A percentile compares a stretch with the other conserved stretches of the same genome.
Evolutionary conservation across 1,284 basidiomycete species (phyloP).

Genomic region (Sparassis latifolia): DNA sequence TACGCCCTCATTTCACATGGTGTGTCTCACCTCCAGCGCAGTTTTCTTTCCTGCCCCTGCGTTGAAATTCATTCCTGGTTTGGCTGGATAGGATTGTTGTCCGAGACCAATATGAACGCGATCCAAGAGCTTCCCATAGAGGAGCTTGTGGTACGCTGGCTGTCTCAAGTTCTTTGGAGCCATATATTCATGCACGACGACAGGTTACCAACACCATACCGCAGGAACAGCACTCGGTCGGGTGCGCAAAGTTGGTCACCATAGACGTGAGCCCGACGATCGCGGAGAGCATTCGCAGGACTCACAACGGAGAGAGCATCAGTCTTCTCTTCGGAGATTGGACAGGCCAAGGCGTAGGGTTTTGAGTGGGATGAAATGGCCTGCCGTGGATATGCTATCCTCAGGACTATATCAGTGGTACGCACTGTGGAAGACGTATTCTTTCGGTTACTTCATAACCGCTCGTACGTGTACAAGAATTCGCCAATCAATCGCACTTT

Average conservation of each 20-base stretch:
- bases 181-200: too few species aligned
- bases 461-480: too few species aligned
- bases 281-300: conserved; percentile 92
- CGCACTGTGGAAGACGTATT: too few species aligned
- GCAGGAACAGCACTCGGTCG: conserved; percentile 48
- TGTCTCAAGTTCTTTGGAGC: too few species aligned
- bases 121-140: conserved; percentile 79
- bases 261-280: conserved; percentile 90
- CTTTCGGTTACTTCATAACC: too few species aligned
- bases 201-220: conserved; percentile 78
- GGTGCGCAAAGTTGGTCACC: conserved; percentile 59
- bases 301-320: conserved; percentile 94
- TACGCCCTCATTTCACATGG: conserved; percentile 86
- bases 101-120: conserved; percentile 76
- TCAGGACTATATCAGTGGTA: too few species aligned
- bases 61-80: too few species aligned
- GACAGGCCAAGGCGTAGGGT: conserved; percentile 25
- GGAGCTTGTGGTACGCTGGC: conserved; percentile 74
- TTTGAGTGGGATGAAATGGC: too few species aligned
- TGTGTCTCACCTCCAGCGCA: too few species aligned
- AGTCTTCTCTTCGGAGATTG: conserved; percentile 78
- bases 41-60: too few species aligned
- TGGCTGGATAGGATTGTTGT: conserved; percentile 57
- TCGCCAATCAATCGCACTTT: too few species aligned
- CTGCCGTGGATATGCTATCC: too few species aligned